These are phyloP conservation scores for Calonectria pseudoreteaudii DNA, from an alignment of 2,329 filamentous ascomycete genomes.

Conservation along the genomic window DNA sequence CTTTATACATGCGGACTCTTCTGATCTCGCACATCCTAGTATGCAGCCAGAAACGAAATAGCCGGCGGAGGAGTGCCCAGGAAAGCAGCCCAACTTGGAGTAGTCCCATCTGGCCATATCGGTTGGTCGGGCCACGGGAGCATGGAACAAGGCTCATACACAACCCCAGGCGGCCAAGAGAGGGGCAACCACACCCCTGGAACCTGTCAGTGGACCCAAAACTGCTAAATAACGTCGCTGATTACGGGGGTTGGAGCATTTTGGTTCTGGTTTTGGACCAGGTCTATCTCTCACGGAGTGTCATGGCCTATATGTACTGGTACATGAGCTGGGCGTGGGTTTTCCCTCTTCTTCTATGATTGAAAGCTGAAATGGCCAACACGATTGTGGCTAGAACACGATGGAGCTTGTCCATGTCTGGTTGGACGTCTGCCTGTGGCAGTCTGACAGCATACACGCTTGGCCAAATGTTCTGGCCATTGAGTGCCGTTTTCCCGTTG, in stretches of 20 bases:
- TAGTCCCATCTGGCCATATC: background rate
- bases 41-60: background rate
- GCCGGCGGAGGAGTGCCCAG: background rate
- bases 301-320: background rate
- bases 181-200: background rate
- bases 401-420: background rate
- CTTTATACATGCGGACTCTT: constrained; percentile 1
- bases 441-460: background rate
- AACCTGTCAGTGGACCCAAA: background rate
- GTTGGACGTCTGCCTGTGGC: background rate
- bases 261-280: background rate
- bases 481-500: background rate
- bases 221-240: background rate
- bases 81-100: background rate
- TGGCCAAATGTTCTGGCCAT: background rate
- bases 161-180: background rate
- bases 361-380: background rate
- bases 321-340: background rate
- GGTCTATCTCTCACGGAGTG: background rate
- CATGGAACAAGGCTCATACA: constrained; percentile 7
- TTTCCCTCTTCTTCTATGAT: background rate
- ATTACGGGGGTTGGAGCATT: background rate
- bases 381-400: background rate
- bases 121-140: constrained; percentile 6
- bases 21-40: background rate